These are phyloP conservation scores for Protomyces pachydermus DNA, from an alignment of 1,139 yeast species.

Conservation along the genomic window DNA sequence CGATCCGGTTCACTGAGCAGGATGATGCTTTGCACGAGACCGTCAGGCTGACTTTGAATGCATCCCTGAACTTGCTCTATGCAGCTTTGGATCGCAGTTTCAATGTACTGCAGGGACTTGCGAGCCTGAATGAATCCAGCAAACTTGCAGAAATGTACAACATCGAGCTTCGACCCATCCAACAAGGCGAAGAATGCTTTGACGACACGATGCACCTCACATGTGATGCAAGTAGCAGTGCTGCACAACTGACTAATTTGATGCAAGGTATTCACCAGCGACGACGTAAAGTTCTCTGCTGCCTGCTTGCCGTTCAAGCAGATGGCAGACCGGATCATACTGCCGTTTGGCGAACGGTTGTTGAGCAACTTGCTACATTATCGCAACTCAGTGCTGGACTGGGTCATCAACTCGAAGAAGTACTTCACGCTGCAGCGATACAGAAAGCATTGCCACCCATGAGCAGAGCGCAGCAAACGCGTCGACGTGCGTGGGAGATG, in stretches of 20 bases:
- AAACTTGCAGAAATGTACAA: slow-evolving; percentile 27
- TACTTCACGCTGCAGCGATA: slow-evolving; percentile 31
- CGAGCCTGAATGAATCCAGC: slow-evolving; percentile 18
- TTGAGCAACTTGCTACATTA: slow-evolving; percentile 36
- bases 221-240: slow-evolving; percentile 25
- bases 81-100: slow-evolving; percentile 32
- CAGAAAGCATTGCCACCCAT: not conserved
- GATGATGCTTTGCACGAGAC: not conserved
- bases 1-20: not conserved
- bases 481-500: not conserved
- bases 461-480: not conserved
- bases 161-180: not conserved
- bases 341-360: slow-evolving; percentile 38
- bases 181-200: slow-evolving; percentile 25
- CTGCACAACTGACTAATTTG: slow-evolving; percentile 36
- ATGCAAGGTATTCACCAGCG: slow-evolving; percentile 41
- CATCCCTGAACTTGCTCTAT: slow-evolving; percentile 34
- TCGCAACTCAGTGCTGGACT: slow-evolving; percentile 37
- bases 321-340: slow-evolving; percentile 37
- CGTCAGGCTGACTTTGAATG: slow-evolving; percentile 26
- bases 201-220: slow-evolving; percentile 1
- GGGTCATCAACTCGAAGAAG: slow-evolving; percentile 35
- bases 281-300: slow-evolving; percentile 44
- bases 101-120: slow-evolving; percentile 29
- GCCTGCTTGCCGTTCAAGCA: slow-evolving; percentile 42